phyloP scores from a whole-genome alignment of 129 eudicot species.

The Saussurea involucrata region DNA sequence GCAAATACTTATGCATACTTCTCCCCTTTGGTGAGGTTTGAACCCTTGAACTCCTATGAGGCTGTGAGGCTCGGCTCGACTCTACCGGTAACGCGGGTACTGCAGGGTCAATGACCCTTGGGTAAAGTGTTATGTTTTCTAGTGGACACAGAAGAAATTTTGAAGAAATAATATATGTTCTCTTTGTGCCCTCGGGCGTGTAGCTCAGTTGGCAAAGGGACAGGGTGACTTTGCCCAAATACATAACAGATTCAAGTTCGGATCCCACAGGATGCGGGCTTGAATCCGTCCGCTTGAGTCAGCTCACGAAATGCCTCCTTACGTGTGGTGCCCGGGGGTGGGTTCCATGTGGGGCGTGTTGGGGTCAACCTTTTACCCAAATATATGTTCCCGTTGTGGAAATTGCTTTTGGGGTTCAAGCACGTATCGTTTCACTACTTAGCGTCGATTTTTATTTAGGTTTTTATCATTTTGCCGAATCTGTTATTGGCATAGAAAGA shows the following conservation, averaged over 20 bases:
- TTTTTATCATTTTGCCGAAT: background rate
- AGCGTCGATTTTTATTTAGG: background rate
- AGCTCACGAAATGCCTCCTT: background rate
- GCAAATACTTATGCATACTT: no score
- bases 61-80: no score
- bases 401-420: background rate
- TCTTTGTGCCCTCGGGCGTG: background rate
- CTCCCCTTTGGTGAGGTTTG: no score
- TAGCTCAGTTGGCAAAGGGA: background rate
- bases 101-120: no score
- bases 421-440: background rate
- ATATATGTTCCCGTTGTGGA: background rate
- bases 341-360: background rate
- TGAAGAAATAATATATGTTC: conserved; percentile 5
- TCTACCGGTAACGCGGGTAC: no score
- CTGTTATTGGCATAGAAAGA: background rate
- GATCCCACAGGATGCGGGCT: background rate
- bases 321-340: background rate
- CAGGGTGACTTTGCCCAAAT: no score
- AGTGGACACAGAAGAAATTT: background rate
- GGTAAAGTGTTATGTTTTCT: no score
- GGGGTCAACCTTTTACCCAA: background rate
- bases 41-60: no score
- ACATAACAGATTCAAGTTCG: background rate
- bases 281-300: background rate